Conservation (phyloP, 805 yeast genomes). For the Blastobotrys peoriensis region DNA sequence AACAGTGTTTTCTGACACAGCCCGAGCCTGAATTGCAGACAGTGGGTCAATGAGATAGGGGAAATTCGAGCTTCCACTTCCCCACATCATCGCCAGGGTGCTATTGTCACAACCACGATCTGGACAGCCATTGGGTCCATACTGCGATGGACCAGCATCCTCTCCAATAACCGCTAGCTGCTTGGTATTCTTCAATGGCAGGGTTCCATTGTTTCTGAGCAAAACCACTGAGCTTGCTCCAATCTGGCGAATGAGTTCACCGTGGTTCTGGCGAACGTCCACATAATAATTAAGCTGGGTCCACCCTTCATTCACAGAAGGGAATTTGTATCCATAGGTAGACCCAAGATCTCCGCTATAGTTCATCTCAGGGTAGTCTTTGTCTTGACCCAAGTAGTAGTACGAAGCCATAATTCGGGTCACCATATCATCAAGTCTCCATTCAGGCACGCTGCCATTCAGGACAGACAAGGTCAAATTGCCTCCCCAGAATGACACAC, state of each 20-base stretch:
- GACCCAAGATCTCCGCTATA: too few relatives aligned
- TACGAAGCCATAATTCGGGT: conserved; percentile 53
- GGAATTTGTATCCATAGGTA: conserved; percentile 8
- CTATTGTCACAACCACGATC: conserved; percentile 52
- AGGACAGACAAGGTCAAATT: conserved; percentile 47
- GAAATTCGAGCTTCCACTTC: conserved; percentile 53
- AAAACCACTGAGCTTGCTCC: conserved; percentile 54
- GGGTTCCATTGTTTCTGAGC: conserved; percentile 45
- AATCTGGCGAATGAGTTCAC: conserved; percentile 43
- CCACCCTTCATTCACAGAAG: conserved; percentile 45
- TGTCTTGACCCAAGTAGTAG: conserved; percentile 38
- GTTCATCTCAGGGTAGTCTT: conserved; percentile 13
- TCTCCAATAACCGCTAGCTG: conserved; percentile 43
- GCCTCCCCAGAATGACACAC: conserved; percentile 54
- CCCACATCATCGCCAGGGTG: conserved; percentile 56
- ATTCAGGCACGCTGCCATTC: conserved; percentile 49
- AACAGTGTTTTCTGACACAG: conserved; percentile 40
- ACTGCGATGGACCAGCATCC: conserved; percentile 45
- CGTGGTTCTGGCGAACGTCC: conserved; percentile 43
- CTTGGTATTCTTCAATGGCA: conserved; percentile 50
- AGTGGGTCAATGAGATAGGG: conserved; percentile 53
- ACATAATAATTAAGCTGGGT: conserved; percentile 48
- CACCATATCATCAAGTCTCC: conserved; percentile 57
- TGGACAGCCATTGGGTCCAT: conserved; percentile 45
- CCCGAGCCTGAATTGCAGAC: conserved; percentile 47